These are phyloP conservation scores for Incumbomyces lentus DNA, from an alignment of 2,329 filamentous ascomycete species.

Conservation along the genomic window DNA sequence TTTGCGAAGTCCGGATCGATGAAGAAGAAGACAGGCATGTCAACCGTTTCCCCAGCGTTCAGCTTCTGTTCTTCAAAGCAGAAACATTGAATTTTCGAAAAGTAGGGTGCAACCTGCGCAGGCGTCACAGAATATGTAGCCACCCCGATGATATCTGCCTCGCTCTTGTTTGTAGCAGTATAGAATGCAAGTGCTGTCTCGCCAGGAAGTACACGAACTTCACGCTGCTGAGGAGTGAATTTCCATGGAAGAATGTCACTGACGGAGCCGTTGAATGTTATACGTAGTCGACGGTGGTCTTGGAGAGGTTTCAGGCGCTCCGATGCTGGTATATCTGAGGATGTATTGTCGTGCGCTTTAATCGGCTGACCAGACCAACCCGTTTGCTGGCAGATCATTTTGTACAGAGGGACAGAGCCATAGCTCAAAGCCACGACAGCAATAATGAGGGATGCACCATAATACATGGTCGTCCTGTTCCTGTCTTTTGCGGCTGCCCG, in stretches of 20 bases:
- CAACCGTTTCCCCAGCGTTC: constrained; percentile 90
- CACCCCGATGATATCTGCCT: constrained; percentile 91
- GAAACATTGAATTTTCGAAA: constrained; percentile 99
- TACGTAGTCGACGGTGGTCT: constrained; percentile 71
- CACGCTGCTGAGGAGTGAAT: constrained; percentile 90
- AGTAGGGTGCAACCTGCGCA: constrained; percentile 90
- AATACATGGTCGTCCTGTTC: constrained; percentile 35
- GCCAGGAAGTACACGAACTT: constrained; percentile 87
- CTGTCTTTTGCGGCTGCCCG: constrained; percentile 15
- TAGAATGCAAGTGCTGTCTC: constrained; percentile 97
- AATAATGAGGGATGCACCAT: constrained; percentile 52
- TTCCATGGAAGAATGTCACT: constrained; percentile 96
- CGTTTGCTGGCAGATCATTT: constrained; percentile 49
- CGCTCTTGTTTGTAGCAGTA: constrained; percentile 83
- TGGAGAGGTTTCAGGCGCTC: constrained; percentile 71
- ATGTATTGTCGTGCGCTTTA: constrained; percentile 60
- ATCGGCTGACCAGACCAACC: constrained; percentile 89
- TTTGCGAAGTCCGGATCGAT: constrained; percentile 90
- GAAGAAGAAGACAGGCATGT: constrained; percentile 99
- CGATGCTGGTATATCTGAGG: constrained; percentile 53
- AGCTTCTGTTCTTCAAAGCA: constrained; percentile 96
- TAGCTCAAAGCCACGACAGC: constrained; percentile 55
- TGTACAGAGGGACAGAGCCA: constrained; percentile 57
- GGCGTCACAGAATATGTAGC: constrained; percentile 97
- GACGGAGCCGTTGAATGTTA: constrained; percentile 92